A percentile compares a stretch with the other conserved stretches of the same genome.
phyloP scores from a whole-genome alignment of 257 asterid genomes.

The Mentha longifolia region DNA sequence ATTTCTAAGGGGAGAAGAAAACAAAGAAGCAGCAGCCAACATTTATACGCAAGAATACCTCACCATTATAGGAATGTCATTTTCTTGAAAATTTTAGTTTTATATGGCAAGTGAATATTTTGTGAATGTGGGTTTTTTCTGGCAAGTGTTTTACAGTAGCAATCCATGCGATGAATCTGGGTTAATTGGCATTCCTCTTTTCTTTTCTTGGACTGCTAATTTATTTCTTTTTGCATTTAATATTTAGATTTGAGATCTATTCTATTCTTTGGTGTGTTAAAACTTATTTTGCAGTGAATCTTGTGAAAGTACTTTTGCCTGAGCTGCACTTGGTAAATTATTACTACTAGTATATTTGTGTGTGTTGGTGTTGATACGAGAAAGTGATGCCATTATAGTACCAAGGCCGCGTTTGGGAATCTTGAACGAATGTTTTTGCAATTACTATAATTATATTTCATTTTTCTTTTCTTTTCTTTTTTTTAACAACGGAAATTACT shows the following conservation, averaged over 20 bases:
- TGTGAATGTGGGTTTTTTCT: background rate
- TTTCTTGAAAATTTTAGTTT: constrained; percentile 9
- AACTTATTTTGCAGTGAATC: too few relatives aligned
- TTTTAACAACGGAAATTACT: background rate
- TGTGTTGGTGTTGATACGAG: too few relatives aligned
- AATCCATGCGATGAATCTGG: constrained; percentile 25
- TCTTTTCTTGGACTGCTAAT: background rate
- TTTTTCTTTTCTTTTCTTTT: too few relatives aligned
- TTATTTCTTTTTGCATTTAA: background rate
- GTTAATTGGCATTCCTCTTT: background rate
- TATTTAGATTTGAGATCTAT: too few relatives aligned
- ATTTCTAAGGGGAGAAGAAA: background rate
- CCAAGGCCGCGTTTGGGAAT: too few relatives aligned
- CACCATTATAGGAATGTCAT: constrained; percentile 1
- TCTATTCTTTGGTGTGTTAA: too few relatives aligned
- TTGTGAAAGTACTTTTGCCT: too few relatives aligned
- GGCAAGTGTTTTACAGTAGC: background rate
- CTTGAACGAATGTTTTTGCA: too few relatives aligned
- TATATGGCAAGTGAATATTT: constrained; percentile 15
- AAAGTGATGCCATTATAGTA: too few relatives aligned
- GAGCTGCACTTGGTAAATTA: too few relatives aligned
- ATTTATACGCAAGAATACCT: constrained; percentile 11
- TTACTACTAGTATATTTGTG: too few relatives aligned
- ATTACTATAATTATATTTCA: too few relatives aligned
- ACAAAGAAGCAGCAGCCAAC: background rate